These are phyloP conservation scores for Aspergillus diversus DNA, from an alignment of 495 filamentous ascomycete species.

Conservation along the genomic window DNA sequence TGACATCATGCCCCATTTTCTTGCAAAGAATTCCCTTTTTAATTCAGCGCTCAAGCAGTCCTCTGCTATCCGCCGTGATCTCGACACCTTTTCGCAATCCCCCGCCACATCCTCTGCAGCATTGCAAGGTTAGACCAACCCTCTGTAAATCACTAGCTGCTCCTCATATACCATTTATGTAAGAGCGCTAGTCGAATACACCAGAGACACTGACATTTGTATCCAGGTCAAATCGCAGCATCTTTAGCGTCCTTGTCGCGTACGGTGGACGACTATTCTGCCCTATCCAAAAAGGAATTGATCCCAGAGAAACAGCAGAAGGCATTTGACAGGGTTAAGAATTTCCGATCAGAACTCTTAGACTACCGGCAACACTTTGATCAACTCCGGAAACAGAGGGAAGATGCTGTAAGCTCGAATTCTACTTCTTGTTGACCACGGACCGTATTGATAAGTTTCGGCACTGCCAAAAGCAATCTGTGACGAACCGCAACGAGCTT, in stretches of 20 bases:
- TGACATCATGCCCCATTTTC: not conserved
- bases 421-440: not conserved
- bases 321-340: constrained; percentile 80
- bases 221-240: constrained; percentile 74
- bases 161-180: not conserved
- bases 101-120: constrained; percentile 64
- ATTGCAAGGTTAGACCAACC: constrained; percentile 55
- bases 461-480: constrained; percentile 52
- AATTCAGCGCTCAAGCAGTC: constrained; percentile 95
- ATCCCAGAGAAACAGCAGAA: constrained; percentile 88
- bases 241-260: constrained; percentile 87
- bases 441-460: not conserved
- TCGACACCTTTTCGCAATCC: constrained; percentile 70
- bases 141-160: not conserved
- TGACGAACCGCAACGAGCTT: constrained; percentile 79
- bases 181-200: not conserved
- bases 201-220: constrained; percentile 28
- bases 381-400: constrained; percentile 70
- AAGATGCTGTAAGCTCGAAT: constrained; percentile 63
- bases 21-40: constrained; percentile 79
- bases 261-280: constrained; percentile 91
- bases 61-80: constrained; percentile 81
- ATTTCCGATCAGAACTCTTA: constrained; percentile 78
- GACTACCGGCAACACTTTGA: constrained; percentile 81
- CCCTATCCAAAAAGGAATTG: constrained; percentile 82